Conservation (phyloP, 495 filamentous ascomycete genomes). For the Acidomyces sp. region DNA sequence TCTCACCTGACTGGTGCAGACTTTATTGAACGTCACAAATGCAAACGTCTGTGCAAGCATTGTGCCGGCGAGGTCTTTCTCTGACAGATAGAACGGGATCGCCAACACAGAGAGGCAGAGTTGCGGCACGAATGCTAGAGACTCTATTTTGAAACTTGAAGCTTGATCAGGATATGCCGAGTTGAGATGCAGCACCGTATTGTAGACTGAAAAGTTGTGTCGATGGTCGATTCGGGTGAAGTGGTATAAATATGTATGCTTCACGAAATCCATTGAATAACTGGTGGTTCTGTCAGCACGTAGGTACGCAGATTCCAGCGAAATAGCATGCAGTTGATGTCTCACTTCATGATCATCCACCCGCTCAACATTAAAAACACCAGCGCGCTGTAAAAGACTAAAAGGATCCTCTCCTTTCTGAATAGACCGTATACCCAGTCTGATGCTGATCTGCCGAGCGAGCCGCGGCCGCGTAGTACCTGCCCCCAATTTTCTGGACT, state of each 20-base stretch:
- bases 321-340: constrained; percentile 5
- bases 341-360: constrained; percentile 62
- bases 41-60: constrained; percentile 98
- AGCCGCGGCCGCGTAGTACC: too few relatives aligned
- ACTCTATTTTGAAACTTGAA: constrained; percentile 45
- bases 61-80: constrained; percentile 66
- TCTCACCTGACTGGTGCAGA: constrained; percentile 90
- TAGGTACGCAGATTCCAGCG: too few relatives aligned
- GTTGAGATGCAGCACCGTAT: constrained; percentile 74
- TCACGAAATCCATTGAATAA: constrained; percentile 62
- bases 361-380: constrained; percentile 62
- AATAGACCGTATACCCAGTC: background rate
- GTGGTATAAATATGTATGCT: constrained; percentile 87
- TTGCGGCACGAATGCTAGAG: constrained; percentile 79
- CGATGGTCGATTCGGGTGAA: constrained; percentile 88
- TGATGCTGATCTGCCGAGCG: too few relatives aligned
- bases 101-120: constrained; percentile 59
- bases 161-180: constrained; percentile 39
- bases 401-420: constrained; percentile 7
- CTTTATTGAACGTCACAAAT: constrained; percentile 96
- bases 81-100: constrained; percentile 69
- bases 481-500: constrained; percentile 1
- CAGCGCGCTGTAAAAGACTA: constrained; percentile 50
- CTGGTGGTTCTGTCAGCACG: constrained; percentile 25
- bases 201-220: constrained; percentile 96